phyloP scores from a whole-genome alignment of 352 stramenopile genomes.

The Phytophthora crassamura region DNA sequence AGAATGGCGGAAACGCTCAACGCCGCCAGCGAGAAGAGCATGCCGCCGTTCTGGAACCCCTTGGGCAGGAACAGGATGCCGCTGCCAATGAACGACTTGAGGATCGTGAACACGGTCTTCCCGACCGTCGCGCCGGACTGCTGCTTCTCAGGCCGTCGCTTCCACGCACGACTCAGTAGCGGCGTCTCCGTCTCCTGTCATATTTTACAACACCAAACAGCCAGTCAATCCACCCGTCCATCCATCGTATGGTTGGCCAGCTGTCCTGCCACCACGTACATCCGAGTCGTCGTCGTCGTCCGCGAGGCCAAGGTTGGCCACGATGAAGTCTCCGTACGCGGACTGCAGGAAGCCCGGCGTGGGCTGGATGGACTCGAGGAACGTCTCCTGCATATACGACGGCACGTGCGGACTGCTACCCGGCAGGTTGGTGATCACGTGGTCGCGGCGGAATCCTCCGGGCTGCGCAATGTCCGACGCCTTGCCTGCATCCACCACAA shows the following conservation, averaged over 20 bases:
- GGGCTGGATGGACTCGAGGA: conserved; percentile 56
- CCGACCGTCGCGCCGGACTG: conserved; percentile 44
- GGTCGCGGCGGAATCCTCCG: conserved; percentile 60
- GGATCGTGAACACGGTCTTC: conserved; percentile 73
- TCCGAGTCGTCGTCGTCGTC: conserved; percentile 50
- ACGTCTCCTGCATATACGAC: conserved; percentile 55
- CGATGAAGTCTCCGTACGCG: conserved; percentile 64
- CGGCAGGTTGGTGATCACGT: conserved; percentile 51
- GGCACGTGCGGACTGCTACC: conserved; percentile 42
- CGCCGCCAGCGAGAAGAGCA: conserved; percentile 68
- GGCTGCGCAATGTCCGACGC: conserved; percentile 63
- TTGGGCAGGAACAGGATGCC: conserved; percentile 75
- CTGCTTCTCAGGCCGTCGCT: conserved; percentile 30
- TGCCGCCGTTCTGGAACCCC: conserved; percentile 70
- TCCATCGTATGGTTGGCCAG: conserved; percentile 5
- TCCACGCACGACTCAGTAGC: conserved; percentile 42
- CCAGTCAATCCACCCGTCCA: conserved; percentile 10
- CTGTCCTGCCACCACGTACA: conserved; percentile 34
- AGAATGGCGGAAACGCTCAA: conserved; percentile 52
- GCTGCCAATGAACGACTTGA: conserved; percentile 79
- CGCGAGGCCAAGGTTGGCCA: conserved; percentile 55
- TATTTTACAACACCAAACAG: conserved; percentile 1
- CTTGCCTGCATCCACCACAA: conserved; percentile 33
- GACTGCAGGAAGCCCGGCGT: conserved; percentile 46
- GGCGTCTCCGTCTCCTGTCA: conserved; percentile 48